A percentile compares a stretch with the other conserved stretches of the same genome.
Conservation (phyloP, 805 yeast genomes). For the Pichia thaimueangensis region DNA sequence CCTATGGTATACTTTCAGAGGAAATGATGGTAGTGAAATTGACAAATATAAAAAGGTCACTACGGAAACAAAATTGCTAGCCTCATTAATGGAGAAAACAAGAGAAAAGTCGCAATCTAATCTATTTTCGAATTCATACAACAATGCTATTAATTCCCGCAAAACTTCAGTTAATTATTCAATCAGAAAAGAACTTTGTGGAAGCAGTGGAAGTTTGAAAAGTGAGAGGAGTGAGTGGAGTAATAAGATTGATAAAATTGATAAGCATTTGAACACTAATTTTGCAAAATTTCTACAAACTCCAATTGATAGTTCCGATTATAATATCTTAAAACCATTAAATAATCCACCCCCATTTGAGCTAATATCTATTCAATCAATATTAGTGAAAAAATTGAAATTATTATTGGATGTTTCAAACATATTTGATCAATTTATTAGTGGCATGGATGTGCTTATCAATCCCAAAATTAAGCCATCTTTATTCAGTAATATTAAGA, state of each 20-base stretch:
- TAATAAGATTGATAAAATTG: background rate
- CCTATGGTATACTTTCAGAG: slow-evolving; percentile 34
- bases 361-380: slow-evolving; percentile 6
- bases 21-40: slow-evolving; percentile 31
- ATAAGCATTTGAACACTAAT: background rate
- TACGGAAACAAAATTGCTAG: slow-evolving; percentile 5
- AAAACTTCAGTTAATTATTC: too few species aligned
- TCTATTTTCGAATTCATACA: too few species aligned
- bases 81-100: slow-evolving; percentile 6
- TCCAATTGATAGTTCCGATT: too few species aligned
- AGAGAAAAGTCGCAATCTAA: too few species aligned
- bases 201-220: background rate
- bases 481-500: slow-evolving; percentile 18
- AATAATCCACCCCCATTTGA: slow-evolving; percentile 9
- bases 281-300: too few species aligned
- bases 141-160: too few species aligned
- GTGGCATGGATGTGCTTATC: slow-evolving; percentile 13
- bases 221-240: background rate
- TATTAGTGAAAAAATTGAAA: slow-evolving; percentile 8
- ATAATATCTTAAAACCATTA: background rate
- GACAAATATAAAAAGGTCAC: slow-evolving; percentile 13
- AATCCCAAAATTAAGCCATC: slow-evolving; percentile 20
- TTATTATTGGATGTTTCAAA: slow-evolving; percentile 5
- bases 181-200: background rate
- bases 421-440: slow-evolving; percentile 5